Percentiles rank a stretch among this genome's conserved stretches.
These are phyloP conservation scores for Protomyces lactucae-debilis DNA, from an alignment of 1,139 yeast genomes.

Conservation along the genomic window DNA sequence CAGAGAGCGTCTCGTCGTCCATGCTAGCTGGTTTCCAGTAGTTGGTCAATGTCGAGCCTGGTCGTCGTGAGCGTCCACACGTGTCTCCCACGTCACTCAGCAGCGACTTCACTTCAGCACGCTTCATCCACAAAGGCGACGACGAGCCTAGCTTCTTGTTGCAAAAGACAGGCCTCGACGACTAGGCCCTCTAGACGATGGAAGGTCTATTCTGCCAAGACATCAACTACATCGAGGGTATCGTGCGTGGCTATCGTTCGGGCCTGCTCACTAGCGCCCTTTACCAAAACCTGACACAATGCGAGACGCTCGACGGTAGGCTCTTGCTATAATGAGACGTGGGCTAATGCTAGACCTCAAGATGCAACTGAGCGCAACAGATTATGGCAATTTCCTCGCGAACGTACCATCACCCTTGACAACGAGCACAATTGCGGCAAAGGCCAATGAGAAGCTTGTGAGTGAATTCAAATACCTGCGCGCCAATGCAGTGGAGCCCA, in stretches of 20 bases:
- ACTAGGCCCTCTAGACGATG: not conserved
- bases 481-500: constrained; percentile 74
- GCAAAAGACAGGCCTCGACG: too few relatives aligned
- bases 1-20: constrained; percentile 7
- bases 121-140: too few relatives aligned
- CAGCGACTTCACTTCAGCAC: too few relatives aligned
- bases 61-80: not conserved
- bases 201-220: constrained; percentile 26
- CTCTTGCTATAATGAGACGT: not conserved
- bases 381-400: constrained; percentile 84
- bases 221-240: constrained; percentile 85
- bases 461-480: constrained; percentile 81
- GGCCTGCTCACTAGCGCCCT: constrained; percentile 74
- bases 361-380: constrained; percentile 89
- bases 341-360: constrained; percentile 56
- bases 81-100: not conserved
- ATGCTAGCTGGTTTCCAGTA: not conserved
- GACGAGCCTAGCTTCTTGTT: too few relatives aligned
- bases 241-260: constrained; percentile 88
- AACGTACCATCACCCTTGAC: constrained; percentile 76
- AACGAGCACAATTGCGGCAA: constrained; percentile 76
- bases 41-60: too few relatives aligned
- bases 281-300: constrained; percentile 87
- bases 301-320: constrained; percentile 69
- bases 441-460: constrained; percentile 67